These are phyloP conservation scores for Trametes coccinea DNA, from an alignment of 768 basidiomycete species.

Conservation along the genomic window DNA sequence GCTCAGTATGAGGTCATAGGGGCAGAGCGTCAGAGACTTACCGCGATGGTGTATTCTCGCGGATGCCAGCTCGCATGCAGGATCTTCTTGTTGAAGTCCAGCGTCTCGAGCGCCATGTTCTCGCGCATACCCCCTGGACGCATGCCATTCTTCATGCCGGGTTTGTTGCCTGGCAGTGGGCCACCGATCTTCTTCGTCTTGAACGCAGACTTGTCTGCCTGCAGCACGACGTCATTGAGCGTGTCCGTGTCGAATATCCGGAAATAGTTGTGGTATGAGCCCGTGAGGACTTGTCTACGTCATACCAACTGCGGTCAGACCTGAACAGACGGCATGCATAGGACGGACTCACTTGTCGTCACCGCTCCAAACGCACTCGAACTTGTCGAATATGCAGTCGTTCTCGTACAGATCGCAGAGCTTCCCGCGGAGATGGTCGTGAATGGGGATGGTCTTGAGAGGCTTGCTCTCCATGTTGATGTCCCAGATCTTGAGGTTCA, in stretches of 20 bases:
- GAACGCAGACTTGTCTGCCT: constrained; percentile 99
- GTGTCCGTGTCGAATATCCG: constrained; percentile 95
- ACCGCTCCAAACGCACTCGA: constrained; percentile 97
- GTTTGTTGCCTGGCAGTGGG: constrained; percentile 69
- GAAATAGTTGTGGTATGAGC: constrained; percentile 99
- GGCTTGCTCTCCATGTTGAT: constrained; percentile 98
- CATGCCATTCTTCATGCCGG: constrained; percentile 71
- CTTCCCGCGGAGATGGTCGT: constrained; percentile 96
- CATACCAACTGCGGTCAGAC: neutral
- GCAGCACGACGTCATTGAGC: constrained; percentile 85
- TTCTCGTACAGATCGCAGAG: constrained; percentile 99
- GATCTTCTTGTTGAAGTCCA: constrained; percentile 98
- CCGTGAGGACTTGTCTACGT: constrained; percentile 90
- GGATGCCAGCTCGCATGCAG: constrained; percentile 98
- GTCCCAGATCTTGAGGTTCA: constrained; percentile 99
- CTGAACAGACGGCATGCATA: neutral
- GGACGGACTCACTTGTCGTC: constrained; percentile 79
- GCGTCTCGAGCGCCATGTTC: constrained; percentile 80
- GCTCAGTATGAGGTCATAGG: constrained; percentile 3
- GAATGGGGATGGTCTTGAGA: constrained; percentile 96
- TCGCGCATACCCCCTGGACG: constrained; percentile 77
- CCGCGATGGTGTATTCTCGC: constrained; percentile 95
- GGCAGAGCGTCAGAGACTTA: constrained; percentile 42
- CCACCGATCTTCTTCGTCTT: constrained; percentile 99
- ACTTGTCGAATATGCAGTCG: constrained; percentile 99